Evolutionary conservation across 768 basidiomycete species (phyloP), one percentile per base, ranked within the genome.

Genomic region (Leccinum obscurum): DNA sequence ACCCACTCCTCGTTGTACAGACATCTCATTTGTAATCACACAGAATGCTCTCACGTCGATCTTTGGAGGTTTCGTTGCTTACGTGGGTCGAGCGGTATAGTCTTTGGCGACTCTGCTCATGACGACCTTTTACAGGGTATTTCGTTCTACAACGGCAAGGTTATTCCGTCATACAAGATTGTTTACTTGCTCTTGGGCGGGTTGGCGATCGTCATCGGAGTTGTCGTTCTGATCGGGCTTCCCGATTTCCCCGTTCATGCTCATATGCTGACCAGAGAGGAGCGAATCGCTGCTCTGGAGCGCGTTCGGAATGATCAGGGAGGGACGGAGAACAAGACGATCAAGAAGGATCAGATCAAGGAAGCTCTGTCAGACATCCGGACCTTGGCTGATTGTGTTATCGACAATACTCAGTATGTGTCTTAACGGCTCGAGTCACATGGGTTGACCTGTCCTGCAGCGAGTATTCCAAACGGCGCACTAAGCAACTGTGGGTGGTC

Each of bases 231-330:
- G 8, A 72, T 88, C 13, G 85, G 80, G 81, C 75, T 88, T 15
- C 86, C 87, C 1, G 86, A 88, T 67, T 87, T 85, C 0, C 87
- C 86, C 4, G 83, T 87, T 3, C 81, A 83, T 62, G 86, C 87
- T 1, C 71, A 66, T 5, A 79, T 85, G 66, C 75, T 88, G 15
- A 83, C 80, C 0, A 77, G 76, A 56, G 82, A 86, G 65, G 86
- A 89, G 63, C 78, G 84, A 4, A 79, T 87, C 50, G 85, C 86
- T 44, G 84, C 79, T 3, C 70, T 88, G 46, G 87, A 88, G 68
- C 81, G 87, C 44, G 84, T 89, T 10, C 82, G 85, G n/a, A 78
- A 86, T 60, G 85, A 87, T 62, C 82, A 85, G 62, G 84, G 84
- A 48, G 88, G 87, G 1, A 86, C 82, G 1, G 79, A 81, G 65